Conservation (phyloP, 495 filamentous ascomycete species). For the Annulohypoxylon bovei region DNA sequence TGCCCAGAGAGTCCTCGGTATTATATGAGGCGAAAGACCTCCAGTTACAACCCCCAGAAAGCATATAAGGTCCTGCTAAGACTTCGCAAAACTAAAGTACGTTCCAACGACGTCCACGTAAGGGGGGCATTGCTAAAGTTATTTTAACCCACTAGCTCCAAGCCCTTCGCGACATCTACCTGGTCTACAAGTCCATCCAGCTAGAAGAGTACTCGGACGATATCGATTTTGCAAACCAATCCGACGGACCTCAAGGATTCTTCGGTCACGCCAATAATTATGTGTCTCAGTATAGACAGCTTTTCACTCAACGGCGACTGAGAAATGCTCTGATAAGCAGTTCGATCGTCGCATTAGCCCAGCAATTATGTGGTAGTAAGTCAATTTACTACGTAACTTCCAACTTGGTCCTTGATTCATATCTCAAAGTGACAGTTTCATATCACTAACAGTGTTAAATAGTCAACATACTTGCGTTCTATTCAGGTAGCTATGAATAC, state of each 20-base stretch:
- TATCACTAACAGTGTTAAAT: conserved; percentile 10
- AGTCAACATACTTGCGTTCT: conserved; percentile 49
- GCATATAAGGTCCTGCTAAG: conserved; percentile 38
- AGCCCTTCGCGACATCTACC: conserved; percentile 45
- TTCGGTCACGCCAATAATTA: conserved; percentile 25
- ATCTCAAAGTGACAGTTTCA: neutral
- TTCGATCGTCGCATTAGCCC: conserved; percentile 42
- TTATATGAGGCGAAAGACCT: conserved; percentile 42
- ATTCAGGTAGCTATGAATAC: conserved; percentile 36
- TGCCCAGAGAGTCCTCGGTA: conserved; percentile 48
- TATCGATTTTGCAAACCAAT: neutral
- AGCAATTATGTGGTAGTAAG: conserved; percentile 50
- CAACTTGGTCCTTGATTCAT: neutral
- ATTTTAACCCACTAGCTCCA: conserved; percentile 30
- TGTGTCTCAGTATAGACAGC: conserved; percentile 34
- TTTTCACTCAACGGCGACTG: conserved; percentile 40
- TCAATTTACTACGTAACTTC: neutral
- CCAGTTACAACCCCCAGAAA: conserved; percentile 40
- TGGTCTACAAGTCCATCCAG: conserved; percentile 46
- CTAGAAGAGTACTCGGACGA: conserved; percentile 37
- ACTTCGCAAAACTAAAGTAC: conserved; percentile 41
- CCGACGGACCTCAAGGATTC: conserved; percentile 6
- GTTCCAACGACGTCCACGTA: neutral
- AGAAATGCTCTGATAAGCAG: conserved; percentile 46
- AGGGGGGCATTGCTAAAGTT: neutral